Evolutionary conservation across 2,329 filamentous ascomycete genomes (phyloP), one percentile per base, ranked within the genome.

Genomic region (Aspergillus sp.): DNA sequence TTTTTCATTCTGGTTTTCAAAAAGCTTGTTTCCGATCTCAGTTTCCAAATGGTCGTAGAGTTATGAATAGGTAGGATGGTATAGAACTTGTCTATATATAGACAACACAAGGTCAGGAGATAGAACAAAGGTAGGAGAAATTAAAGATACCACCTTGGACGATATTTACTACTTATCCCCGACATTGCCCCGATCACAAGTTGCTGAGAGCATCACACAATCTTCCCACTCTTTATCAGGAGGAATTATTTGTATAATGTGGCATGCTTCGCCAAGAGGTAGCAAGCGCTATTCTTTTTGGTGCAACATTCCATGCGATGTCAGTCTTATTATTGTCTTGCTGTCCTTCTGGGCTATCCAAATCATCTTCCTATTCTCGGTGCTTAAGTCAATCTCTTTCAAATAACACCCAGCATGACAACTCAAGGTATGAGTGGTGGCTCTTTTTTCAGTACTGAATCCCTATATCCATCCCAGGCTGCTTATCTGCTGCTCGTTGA

Each of bases 201-300:
- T 51, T 42, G 41, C 15, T 13, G 9, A n/a, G 13, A 19, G 7
- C 24, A 24, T 24, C 41, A 44, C 19, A 17, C 41, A 20, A 44
- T 20, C 9, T 9, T 20, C 19, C 41, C 41, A 20, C 20, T 13
- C 9, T 4, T 20, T 24, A 24, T 24, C 24, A 6, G 24, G 24
- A 24, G 5, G 24, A 24, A 7, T 24, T 24, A 24, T 24, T 24
- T 24, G 24, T 24, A 30, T 51, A 27, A 20, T 22, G 48, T 33
- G 48, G 48, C 48, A 41, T 51, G 48, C 48, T 51, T 27, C 37
- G 20, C 48, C 48, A 27, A 51, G 33, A 51, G 15, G 37, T 33
- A 39, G 48, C 30, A 39, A 40, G 20, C 5, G 17, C 5, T 33
- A 33, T 8, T 5, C 33, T 50, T 40, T 34, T 34, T 50, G 33